Base-by-base conservation (phyloP, 2,329 filamentous ascomycete genomes). In the Talaromyces sp. region DNA sequence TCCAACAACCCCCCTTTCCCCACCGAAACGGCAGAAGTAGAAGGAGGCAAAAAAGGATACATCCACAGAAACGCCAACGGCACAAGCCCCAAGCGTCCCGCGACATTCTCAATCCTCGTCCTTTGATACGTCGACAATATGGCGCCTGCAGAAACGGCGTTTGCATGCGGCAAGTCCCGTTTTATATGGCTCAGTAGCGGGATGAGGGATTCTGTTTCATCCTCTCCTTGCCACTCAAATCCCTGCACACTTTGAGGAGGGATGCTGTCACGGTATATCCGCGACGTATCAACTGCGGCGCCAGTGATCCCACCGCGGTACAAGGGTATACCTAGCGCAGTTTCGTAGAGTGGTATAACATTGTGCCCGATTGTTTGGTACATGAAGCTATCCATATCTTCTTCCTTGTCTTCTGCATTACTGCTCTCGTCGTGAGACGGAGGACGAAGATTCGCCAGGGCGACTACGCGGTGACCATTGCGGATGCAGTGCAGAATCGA, bases 291-390 rank as follows among this genome's bases (percentile, higher is more conserved):
- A 24, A 90, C 83, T 0, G 92, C 90, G 5, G 79, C 81, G 47
- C 94, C 95, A 1, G 77, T 74, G 70, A 98, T 97, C 62, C 87
- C 82, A 70, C 89, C 86, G 22, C 95, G 88, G 77, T 95, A 97
- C 1, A 99, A 83, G 27, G 94, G 94, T 39, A 98, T 83, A 0
- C 84, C 87, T 1, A 97, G 88, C 39, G 92, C 93, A 57, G 85
- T 78, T 66, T 89, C 88, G 75, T 97, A 98, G 16, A 97, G 84
- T 2, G 93, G 92, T 65, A 98, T 89, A 19, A 97, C 82, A 65
- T 87, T 85, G 78, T 98, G 92, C 13, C 95, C 95, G 66, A 97
- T 91, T 3, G 95, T 99, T 82, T 99, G 95, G 82, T 98, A 99
- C 95, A 99, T 99, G 87, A 95, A 98, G 81, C 93, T 97, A 78